Evolutionary conservation across 805 yeast species (phyloP).

Genomic region (Candida oleophila): DNA sequence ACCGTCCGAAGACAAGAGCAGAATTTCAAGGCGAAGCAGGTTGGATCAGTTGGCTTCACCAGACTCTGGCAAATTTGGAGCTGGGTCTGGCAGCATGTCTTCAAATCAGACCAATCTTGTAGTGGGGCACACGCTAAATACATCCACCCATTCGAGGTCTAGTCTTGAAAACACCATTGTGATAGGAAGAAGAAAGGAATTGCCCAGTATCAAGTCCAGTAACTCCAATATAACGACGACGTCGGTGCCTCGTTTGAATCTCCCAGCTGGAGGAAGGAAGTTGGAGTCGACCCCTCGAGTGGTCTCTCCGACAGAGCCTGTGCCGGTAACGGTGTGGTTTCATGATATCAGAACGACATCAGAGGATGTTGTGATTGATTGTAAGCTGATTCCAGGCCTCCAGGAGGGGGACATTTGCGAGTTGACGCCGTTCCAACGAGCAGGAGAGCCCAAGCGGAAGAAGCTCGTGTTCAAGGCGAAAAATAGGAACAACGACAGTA

Average conservation of each 20-base stretch:
- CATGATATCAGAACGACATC: conserved; percentile 65
- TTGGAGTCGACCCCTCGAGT: conserved; percentile 1
- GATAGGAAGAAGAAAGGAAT: conserved; percentile 3
- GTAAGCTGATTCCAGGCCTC: conserved; percentile 58
- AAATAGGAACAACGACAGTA: neutral
- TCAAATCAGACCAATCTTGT: neutral
- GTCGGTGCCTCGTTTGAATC: neutral
- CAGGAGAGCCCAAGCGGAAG: neutral
- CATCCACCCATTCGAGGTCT: neutral
- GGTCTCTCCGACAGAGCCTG: conserved; percentile 22
- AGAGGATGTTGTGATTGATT: conserved; percentile 64
- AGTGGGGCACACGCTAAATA: neutral
- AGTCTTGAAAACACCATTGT: conserved; percentile 3
- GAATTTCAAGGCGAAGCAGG: conserved; percentile 2
- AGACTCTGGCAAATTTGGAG: neutral
- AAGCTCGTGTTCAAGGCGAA: neutral
- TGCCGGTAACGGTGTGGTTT: conserved; percentile 51
- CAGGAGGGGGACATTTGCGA: conserved; percentile 78
- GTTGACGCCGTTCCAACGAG: conserved; percentile 45
- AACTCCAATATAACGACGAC: neutral
- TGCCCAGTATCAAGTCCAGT: neutral
- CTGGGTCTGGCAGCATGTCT: neutral
- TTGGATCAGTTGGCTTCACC: neutral
- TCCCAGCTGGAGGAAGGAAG: no score
- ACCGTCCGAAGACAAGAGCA: conserved; percentile 8